phyloP scores from a whole-genome alignment of 306 rosid genomes.

The Quercus gilva region DNA sequence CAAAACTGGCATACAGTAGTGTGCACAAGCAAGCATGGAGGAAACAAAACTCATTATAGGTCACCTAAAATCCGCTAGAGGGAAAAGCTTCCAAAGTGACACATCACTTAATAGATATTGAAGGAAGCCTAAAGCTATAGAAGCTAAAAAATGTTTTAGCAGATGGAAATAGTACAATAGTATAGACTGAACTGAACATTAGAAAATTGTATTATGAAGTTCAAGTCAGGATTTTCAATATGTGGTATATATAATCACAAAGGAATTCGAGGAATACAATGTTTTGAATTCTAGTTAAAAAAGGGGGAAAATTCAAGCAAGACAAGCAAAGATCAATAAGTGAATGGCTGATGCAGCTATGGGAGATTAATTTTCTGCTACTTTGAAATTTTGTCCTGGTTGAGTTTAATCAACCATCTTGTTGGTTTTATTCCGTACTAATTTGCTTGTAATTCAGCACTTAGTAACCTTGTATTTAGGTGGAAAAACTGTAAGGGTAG shows the following conservation, averaged over 20 bases:
- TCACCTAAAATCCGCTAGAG: not conserved
- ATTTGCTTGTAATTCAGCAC: too few relatives aligned
- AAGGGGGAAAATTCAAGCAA: not conserved
- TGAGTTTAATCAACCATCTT: too few relatives aligned
- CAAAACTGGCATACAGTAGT: not conserved
- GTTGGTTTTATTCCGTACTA: too few relatives aligned
- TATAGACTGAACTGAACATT: not conserved
- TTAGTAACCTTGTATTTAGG: too few relatives aligned
- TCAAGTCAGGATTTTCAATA: not conserved
- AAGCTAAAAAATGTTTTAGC: not conserved
- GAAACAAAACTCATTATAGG: not conserved
- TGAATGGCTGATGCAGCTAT: not conserved
- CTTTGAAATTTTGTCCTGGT: too few relatives aligned
- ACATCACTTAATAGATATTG: not conserved
- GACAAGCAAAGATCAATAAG: not conserved
- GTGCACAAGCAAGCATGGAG: not conserved
- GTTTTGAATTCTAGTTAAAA: not conserved
- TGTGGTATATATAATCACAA: not conserved
- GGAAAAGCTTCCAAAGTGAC: not conserved
- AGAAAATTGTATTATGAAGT: not conserved
- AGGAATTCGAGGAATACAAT: not conserved
- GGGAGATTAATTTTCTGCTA: too few relatives aligned
- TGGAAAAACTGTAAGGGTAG: too few relatives aligned
- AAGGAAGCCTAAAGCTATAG: not conserved
- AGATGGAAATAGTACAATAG: not conserved